Evolutionary conservation across 768 basidiomycete genomes (phyloP).

Genomic region (Strobilomyces dryophilus): DNA sequence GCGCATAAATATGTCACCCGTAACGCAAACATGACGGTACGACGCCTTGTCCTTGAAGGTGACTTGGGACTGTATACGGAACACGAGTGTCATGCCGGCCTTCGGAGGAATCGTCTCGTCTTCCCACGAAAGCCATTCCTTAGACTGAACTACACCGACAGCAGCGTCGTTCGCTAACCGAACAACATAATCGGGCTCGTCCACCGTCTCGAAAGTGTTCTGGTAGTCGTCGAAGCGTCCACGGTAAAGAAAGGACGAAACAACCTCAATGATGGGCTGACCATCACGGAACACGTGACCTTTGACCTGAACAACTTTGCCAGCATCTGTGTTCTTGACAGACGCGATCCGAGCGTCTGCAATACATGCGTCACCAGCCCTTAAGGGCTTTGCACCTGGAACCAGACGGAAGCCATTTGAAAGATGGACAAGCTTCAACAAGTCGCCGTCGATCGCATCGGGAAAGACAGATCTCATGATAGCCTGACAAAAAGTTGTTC

Average conservation of each 20-base stretch:
- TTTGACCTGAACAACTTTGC: slow-evolving; percentile 90
- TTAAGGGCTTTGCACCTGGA: slow-evolving; percentile 68
- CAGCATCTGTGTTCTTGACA: slow-evolving; percentile 84
- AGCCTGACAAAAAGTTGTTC: slow-evolving; percentile 49
- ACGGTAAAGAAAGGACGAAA: slow-evolving; percentile 95
- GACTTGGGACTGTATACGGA: slow-evolving; percentile 84
- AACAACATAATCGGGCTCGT: slow-evolving; percentile 87
- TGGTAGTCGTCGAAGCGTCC: slow-evolving; percentile 91
- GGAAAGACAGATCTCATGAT: slow-evolving; percentile 99
- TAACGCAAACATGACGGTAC: slow-evolving; percentile 75
- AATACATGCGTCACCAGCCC: slow-evolving; percentile 85
- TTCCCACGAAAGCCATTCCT: slow-evolving; percentile 98
- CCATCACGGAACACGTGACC: slow-evolving; percentile 76
- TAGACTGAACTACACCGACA: slow-evolving; percentile 88
- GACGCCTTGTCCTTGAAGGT: slow-evolving; percentile 89
- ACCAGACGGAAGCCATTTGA: slow-evolving; percentile 95
- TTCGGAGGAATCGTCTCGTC: slow-evolving; percentile 73
- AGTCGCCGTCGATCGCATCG: slow-evolving; percentile 82
- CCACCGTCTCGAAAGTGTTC: slow-evolving; percentile 92
- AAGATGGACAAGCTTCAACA: slow-evolving; percentile 93
- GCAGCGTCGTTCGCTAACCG: slow-evolving; percentile 69
- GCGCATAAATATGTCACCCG: slow-evolving; percentile 82
- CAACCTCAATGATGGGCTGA: slow-evolving; percentile 85
- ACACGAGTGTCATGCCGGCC: slow-evolving; percentile 80
- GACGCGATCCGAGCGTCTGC: slow-evolving; percentile 87